Evolutionary conservation across 73 alveolate species (phyloP), one percentile per base, ranked within the genome.

Genomic region (Stentor roeselii): DNA sequence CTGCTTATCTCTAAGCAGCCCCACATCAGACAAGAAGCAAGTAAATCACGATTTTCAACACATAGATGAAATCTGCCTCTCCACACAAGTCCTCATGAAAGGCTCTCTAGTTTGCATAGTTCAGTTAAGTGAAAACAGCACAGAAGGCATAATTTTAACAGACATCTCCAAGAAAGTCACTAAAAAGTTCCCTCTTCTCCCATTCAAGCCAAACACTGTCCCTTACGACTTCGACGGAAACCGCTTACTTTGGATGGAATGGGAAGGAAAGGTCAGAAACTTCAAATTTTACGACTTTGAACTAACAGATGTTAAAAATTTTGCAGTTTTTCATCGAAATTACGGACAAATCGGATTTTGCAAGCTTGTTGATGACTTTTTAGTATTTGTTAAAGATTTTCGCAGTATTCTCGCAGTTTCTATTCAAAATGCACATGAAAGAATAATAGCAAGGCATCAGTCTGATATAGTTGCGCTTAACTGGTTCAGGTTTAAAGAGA

Each of bases 181-280:
- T 15, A 1, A 21, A 2, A 67, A 67, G 34, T 67, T 30, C 37
- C 41, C n/a, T 27, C 21, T 67, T 27, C 41, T 32, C 1, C n/a
- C 41, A 27, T 67, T 67, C 27, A 21, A 21, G 41, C 80, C 37
- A 21, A 36, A 67, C 1, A 21, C 80, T 21, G 80, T 67, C 21
- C 80, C 80, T 67, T 67, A 67, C 34, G 80, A 67, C 34, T 67
- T 67, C 34, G 80, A 67, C 34, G 80, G 80, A 32, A 34, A 67
- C 11, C 1, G 80, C 27, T 32, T 67, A 67, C 37, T 67, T 21
- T 67, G 80, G 37, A 67, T 67, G 80, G 80, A 67, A 67, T 67
- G 80, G 37, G 80, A 14, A 27, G 78, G 78, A 3, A 27, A 27
- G 30, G 78, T 21, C 34, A 67, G 80, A 2, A 34, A 15, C 11